Conservation (phyloP, 129 eudicot species). For the Ambrosia artemisiifolia region DNA sequence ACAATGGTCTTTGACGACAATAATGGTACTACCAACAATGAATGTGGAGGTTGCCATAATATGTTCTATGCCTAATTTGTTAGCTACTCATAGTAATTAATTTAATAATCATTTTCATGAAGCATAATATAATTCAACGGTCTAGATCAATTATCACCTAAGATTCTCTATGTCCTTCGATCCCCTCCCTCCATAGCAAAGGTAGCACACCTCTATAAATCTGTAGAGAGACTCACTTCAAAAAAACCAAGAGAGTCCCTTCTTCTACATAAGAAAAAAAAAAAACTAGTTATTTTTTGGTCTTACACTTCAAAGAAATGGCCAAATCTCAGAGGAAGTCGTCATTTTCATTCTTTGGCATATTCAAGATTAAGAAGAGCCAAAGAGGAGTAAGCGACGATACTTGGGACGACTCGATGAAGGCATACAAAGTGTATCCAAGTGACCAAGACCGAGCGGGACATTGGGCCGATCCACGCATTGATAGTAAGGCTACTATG, state of each 20-base stretch:
- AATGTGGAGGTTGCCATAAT: constrained; percentile 18
- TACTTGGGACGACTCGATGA: constrained; percentile 23
- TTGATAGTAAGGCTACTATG: constrained; percentile 29
- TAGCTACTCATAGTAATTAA: constrained; percentile 8
- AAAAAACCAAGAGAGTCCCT: constrained; percentile 13
- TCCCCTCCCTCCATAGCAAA: not conserved
- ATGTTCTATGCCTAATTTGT: constrained; percentile 23
- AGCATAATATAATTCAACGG: not conserved
- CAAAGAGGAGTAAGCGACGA: not conserved
- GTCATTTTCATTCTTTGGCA: constrained; percentile 9
- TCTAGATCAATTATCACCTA: not conserved
- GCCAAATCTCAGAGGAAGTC: constrained; percentile 20
- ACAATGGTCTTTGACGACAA: constrained; percentile 8
- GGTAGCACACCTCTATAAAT: constrained; percentile 8
- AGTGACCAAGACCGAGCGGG: constrained; percentile 34
- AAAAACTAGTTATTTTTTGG: not conserved
- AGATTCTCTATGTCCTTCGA: constrained; percentile 1
- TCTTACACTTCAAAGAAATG: not conserved
- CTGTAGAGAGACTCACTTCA: not conserved
- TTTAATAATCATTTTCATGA: not conserved
- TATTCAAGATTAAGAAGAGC: constrained; percentile 18
- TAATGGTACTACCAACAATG: constrained; percentile 13
- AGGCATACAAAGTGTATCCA: constrained; percentile 27
- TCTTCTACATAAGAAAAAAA: not conserved
- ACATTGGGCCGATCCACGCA: constrained; percentile 28